A percentile compares a stretch with the other conserved stretches of the same genome.
Evolutionary conservation across 2,329 filamentous ascomycete species (phyloP).

Genomic region (Fusarium vanettenii): DNA sequence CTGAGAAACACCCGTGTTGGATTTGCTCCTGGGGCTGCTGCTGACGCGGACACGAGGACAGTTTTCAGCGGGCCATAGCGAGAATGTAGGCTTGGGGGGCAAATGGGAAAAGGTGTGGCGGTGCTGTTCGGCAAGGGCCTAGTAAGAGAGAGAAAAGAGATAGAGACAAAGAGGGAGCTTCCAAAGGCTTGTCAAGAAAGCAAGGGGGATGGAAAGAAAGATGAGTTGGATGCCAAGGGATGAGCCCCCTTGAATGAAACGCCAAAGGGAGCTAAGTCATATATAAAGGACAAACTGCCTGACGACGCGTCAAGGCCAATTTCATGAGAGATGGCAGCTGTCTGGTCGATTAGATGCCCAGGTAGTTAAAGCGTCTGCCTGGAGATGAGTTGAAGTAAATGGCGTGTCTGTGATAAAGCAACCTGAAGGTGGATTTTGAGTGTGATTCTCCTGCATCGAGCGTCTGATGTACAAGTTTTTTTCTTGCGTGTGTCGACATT

Average conservation of each 20-base stretch:
- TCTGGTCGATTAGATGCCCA: background rate
- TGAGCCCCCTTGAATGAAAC: slow-evolving; percentile 3
- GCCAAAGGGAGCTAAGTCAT: background rate
- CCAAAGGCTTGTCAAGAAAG: background rate
- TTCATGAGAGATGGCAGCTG: background rate
- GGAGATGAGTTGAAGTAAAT: background rate
- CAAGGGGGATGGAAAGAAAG: background rate
- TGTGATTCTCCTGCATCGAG: slow-evolving; percentile 23
- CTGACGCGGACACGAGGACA: slow-evolving; percentile 38
- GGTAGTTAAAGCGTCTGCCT: background rate
- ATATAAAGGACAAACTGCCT: background rate
- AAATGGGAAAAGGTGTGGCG: slow-evolving; percentile 2
- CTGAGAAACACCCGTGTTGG: slow-evolving; percentile 1
- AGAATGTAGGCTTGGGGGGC: slow-evolving; percentile 19
- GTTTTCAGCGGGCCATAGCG: slow-evolving; percentile 8
- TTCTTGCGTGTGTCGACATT: slow-evolving; percentile 11
- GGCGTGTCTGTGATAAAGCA: slow-evolving; percentile 14
- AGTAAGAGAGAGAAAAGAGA: background rate
- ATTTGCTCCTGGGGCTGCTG: slow-evolving; percentile 16
- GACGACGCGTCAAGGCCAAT: slow-evolving; percentile 2
- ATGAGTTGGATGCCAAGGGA: slow-evolving; percentile 6
- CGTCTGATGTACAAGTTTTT: slow-evolving; percentile 1
- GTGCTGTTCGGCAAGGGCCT: slow-evolving; percentile 7
- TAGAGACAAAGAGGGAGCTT: background rate
- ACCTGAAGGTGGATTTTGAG: background rate